Base-by-base conservation (phyloP, 331 rosid genomes). In the Quercus phellos region DNA sequence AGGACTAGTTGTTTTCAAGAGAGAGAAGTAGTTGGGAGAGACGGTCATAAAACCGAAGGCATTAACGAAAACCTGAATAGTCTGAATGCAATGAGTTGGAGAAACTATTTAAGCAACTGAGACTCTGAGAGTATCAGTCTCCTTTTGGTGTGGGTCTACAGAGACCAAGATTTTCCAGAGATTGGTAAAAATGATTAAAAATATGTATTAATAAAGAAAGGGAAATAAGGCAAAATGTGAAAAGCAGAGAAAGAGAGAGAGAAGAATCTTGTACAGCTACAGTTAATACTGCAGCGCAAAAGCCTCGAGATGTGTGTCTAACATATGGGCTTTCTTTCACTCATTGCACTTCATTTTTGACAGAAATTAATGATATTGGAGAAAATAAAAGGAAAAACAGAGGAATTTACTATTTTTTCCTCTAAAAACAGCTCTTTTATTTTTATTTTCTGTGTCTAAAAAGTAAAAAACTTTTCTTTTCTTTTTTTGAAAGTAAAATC, bases 241-340 rank as follows among this genome's bases (percentile, higher is more conserved):
- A 60, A 56, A 43, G 55, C 46, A 69, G 70, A 74, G 75, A 77
- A 67, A 42, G 9, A 26, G 60, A 54, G 69, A 18, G 55, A 76
- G 38, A 60, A 78, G 85, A 81, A 77, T 75, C 82, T 79, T 80
- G 58, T 43, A 76, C 80, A 84, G 81, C 77, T 50, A 5, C 69
- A 29, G 69, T 34, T 70, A 70, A 35, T 51, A 73, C 51, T 67
- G 32, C 16, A 60, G 67, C 4, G 27, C 9, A 43, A 12, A 38
- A 63, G 24, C 90, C 89, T 88, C 88, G 90, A 55, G 19, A 56
- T 9, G 32, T 79, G 94, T 84, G 89, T 51, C 71, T 13, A 26
- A 35, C 71, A 71, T 84, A 64, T 68, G 27, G 4, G 19, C 19
- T 38, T 38, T 38, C 61, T 14, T 24, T 32, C n/a, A 38, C 32